phyloP scores from a whole-genome alignment of 805 yeast genomes.

The Zygotorulaspora danielsina region DNA sequence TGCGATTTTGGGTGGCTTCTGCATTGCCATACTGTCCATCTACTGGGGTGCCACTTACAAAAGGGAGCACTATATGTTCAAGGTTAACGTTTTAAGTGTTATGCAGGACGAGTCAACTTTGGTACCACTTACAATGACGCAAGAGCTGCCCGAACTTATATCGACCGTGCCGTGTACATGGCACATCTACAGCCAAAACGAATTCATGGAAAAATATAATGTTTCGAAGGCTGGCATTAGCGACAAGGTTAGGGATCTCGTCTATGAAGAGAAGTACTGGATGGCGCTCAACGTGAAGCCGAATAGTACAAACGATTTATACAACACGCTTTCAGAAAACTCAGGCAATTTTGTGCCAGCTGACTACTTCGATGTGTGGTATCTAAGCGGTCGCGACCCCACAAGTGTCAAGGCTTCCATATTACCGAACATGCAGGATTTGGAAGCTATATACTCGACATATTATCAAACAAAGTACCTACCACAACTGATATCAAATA shows the following conservation, averaged over 20 bases:
- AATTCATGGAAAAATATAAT: slow-evolving; percentile 25
- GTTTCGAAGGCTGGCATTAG: slow-evolving; percentile 21
- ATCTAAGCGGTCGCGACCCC: slow-evolving; percentile 65
- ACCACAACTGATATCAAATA: slow-evolving; percentile 31
- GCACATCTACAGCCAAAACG: slow-evolving; percentile 27
- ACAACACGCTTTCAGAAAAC: slow-evolving; percentile 25
- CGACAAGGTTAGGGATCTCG: slow-evolving; percentile 40
- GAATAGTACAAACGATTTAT: slow-evolving; percentile 41
- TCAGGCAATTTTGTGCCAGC: slow-evolving; percentile 24
- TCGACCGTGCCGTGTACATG: slow-evolving; percentile 27
- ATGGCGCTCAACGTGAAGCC: slow-evolving; percentile 50
- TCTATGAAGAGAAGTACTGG: slow-evolving; percentile 62
- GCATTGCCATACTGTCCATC: slow-evolving; percentile 27
- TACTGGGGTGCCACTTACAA: slow-evolving; percentile 40
- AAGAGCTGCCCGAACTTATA: slow-evolving; percentile 18
- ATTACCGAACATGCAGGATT: slow-evolving; percentile 38
- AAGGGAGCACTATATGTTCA: slow-evolving; percentile 22
- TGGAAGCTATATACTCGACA: slow-evolving; percentile 35
- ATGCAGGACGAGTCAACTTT: slow-evolving; percentile 32
- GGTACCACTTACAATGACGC: slow-evolving; percentile 10
- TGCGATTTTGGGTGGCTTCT: slow-evolving; percentile 22
- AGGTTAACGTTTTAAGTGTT: slow-evolving; percentile 33
- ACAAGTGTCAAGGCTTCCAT: slow-evolving; percentile 44
- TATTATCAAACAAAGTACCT: slow-evolving; percentile 20
- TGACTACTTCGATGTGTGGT: slow-evolving; percentile 39